These are phyloP conservation scores for Lasiodiplodia gonubiensis DNA, from an alignment of 2,329 filamentous ascomycete genomes.

Conservation along the genomic window DNA sequence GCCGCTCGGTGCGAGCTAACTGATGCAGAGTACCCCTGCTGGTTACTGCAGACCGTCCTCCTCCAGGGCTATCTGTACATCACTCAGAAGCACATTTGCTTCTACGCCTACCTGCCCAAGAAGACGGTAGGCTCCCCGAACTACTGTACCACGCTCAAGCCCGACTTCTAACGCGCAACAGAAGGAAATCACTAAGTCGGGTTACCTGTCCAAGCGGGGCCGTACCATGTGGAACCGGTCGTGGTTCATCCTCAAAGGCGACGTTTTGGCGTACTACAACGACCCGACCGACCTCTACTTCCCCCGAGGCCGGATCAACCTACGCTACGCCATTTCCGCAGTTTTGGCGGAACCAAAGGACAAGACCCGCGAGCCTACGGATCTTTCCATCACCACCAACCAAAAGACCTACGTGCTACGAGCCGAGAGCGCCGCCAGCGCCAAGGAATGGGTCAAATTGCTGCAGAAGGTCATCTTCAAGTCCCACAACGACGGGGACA, in stretches of 20 bases:
- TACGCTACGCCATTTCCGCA: slow-evolving; percentile 91
- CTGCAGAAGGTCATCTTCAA: slow-evolving; percentile 94
- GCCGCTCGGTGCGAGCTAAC: slow-evolving; percentile 30
- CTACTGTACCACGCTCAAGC: no score
- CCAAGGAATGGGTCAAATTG: slow-evolving; percentile 95
- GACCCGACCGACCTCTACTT: slow-evolving; percentile 89
- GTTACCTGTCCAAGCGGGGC: slow-evolving; percentile 86
- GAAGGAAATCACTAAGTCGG: slow-evolving; percentile 73
- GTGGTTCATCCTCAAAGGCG: slow-evolving; percentile 92
- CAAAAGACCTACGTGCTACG: slow-evolving; percentile 84
- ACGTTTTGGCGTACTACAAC: slow-evolving; percentile 87
- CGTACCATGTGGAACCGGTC: slow-evolving; percentile 89
- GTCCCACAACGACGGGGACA: slow-evolving; percentile 94
- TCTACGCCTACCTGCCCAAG: slow-evolving; percentile 96
- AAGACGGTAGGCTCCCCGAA: slow-evolving; percentile 71
- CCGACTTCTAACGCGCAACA: slow-evolving; percentile 35
- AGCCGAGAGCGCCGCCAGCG: slow-evolving; percentile 84
- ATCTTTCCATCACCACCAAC: slow-evolving; percentile 82
- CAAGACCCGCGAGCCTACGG: slow-evolving; percentile 70
- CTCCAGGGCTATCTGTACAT: slow-evolving; percentile 97
- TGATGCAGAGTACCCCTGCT: slow-evolving; percentile 82
- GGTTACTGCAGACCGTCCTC: slow-evolving; percentile 87
- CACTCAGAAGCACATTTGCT: slow-evolving; percentile 90
- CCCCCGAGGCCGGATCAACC: slow-evolving; percentile 86
- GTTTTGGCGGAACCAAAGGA: slow-evolving; percentile 72